A percentile compares a stretch with the other conserved stretches of the same genome.
Conservation (phyloP, 108 stramenopile genomes). For the Mayamaea pseudoterrestris region DNA sequence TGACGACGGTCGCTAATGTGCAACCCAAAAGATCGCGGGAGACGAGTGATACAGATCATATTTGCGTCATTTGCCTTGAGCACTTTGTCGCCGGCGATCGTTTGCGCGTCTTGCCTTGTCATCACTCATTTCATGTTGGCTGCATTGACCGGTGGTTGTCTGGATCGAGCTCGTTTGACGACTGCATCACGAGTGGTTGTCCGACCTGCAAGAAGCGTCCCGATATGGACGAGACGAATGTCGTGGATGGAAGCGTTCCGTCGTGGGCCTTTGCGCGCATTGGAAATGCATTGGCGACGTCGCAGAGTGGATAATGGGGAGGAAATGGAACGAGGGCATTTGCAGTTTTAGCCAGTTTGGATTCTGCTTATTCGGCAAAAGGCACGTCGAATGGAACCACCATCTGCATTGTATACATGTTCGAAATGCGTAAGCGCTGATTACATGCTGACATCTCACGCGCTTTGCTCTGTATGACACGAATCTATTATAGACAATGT, state of each 20-base stretch:
- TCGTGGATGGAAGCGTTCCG: constrained; percentile 53
- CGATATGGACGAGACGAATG: constrained; percentile 1
- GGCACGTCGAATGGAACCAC: no score
- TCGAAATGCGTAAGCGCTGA: no score
- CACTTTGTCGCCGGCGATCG: constrained; percentile 60
- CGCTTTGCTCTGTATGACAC: no score
- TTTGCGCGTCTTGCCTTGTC: constrained; percentile 73
- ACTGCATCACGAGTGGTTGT: constrained; percentile 50
- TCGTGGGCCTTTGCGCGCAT: constrained; percentile 59
- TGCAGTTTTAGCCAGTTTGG: no score
- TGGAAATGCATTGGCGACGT: constrained; percentile 24
- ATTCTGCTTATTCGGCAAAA: no score
- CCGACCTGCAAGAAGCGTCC: constrained; percentile 56
- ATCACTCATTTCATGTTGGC: constrained; percentile 69
- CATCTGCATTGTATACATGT: no score
- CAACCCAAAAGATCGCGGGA: neutral
- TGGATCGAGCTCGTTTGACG: constrained; percentile 30
- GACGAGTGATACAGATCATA: constrained; percentile 6
- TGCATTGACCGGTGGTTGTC: constrained; percentile 77
- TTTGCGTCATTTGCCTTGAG: constrained; percentile 66
- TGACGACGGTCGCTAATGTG: constrained; percentile 1
- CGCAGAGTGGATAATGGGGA: no score
- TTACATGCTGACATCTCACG: no score
- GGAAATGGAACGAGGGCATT: no score
- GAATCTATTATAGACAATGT: no score